Base-by-base conservation (phyloP, 2,329 filamentous ascomycete genomes). In the Diaporthe amygdali region DNA sequence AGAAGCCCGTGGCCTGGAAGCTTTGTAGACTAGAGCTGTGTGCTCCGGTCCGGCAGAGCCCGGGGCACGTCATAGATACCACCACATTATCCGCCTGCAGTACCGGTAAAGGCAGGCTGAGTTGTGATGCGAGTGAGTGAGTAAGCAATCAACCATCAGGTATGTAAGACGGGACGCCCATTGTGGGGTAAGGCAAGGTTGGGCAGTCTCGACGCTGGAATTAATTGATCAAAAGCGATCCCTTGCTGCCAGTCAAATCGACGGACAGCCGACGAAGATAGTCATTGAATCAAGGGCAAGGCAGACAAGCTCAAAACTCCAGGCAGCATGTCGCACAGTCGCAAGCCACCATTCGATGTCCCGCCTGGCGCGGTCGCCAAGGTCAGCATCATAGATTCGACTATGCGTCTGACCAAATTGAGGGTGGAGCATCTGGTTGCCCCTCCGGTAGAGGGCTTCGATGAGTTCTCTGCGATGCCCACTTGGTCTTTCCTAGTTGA, bases 321-420 rank as follows among this genome's bases (percentile, higher is more conserved):
- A 15, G 10, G 14, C n/a, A 37, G 14, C 39, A 68, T 71, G 69
- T 25, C 59, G 25, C 34, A 39, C 14, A 34, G 39, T 17, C 34
- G 12, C 52, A 59, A 27, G 32, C 32, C 66, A 17, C 34, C 34
- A 25, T 69, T 72, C 44, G 51, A 69, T 5, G 66, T 69, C n/a
- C 51, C 70, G 20, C 17, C 66, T 27, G 69, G 69, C 20, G 63
- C 52, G 5, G 54, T 46, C 12, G 61, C 54, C 54, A 68, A 54
- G 52, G 69, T 71, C 47, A 71, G 64, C 34, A 71, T 71, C 20
- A 68, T 71, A 39, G 69, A 71, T 39, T 71, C 69, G n/a, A 71
- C 44, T 2, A 14, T 68, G 52, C 64, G 69, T 0, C 34, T 71
- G 10, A 30, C 52, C 27, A 44, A 41, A 9, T 5, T 68, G 30